A percentile compares a stretch with the other conserved stretches of the same genome.
Conservation (phyloP, 2,329 filamentous ascomycete genomes). For the Cercospora canescens region DNA sequence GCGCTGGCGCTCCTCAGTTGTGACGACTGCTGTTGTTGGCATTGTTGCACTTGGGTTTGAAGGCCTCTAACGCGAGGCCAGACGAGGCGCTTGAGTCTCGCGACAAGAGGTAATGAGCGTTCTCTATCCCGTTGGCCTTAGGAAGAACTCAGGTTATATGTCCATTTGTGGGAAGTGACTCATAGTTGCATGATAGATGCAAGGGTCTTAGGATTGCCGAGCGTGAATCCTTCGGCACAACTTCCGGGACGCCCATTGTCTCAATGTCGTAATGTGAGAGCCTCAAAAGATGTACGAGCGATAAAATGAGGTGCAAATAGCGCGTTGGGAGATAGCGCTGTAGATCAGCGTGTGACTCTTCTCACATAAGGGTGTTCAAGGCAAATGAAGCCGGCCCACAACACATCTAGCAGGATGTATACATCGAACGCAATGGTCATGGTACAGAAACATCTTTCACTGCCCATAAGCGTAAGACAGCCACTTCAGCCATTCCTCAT, state of each 20-base stretch:
- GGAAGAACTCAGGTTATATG: not conserved
- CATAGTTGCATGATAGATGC: not conserved
- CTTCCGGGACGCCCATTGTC: no score
- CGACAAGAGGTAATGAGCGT: not conserved
- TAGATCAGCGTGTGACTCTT: no score
- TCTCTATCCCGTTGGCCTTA: not conserved
- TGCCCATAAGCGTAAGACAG: not conserved
- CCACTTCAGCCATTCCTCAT: constrained; percentile 20
- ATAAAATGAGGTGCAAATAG: no score
- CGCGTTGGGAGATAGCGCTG: no score
- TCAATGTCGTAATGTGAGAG: no score
- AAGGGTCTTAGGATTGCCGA: not conserved
- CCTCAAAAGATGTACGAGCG: no score
- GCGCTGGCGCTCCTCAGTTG: not conserved
- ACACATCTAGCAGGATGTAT: no score
- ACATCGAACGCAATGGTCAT: no score
- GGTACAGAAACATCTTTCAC: not conserved
- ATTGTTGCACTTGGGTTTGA: constrained; percentile 16
- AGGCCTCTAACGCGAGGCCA: constrained; percentile 19
- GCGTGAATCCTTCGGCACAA: not conserved
- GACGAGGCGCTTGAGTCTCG: not conserved
- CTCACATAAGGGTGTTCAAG: no score
- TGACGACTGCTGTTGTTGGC: constrained; percentile 4
- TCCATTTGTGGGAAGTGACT: not conserved
- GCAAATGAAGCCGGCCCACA: no score